Evolutionary conservation across 306 rosid genomes (phyloP).

Genomic region (Abrus pulchellus): DNA sequence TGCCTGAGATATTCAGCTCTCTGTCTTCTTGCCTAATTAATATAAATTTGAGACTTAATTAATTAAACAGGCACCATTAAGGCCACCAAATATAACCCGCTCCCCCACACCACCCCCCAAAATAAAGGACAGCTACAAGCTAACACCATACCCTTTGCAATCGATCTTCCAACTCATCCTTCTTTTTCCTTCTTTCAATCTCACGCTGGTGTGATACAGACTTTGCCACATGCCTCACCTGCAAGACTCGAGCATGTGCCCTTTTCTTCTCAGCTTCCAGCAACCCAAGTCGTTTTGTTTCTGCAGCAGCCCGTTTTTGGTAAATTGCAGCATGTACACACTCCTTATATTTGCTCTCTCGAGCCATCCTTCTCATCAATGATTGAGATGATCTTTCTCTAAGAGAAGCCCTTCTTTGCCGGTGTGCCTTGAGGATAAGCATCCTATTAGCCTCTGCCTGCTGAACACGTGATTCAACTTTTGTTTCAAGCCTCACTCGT

Average conservation of each 20-base stretch:
- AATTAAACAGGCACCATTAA: constrained; percentile 30
- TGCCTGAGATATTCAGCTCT: constrained; percentile 92
- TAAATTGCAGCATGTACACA: constrained; percentile 86
- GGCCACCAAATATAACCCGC: neutral
- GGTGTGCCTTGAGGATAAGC: constrained; percentile 80
- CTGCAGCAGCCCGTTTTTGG: constrained; percentile 92
- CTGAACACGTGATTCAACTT: constrained; percentile 87
- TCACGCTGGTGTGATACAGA: constrained; percentile 90
- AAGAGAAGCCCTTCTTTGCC: constrained; percentile 84
- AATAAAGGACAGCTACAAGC: constrained; percentile 18
- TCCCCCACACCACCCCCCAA: neutral
- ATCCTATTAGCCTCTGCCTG: constrained; percentile 91
- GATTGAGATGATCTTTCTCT: constrained; percentile 92
- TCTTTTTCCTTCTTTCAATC: constrained; percentile 82
- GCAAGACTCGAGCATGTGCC: constrained; percentile 79
- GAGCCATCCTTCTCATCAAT: constrained; percentile 75
- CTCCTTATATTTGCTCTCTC: constrained; percentile 92
- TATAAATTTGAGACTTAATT: constrained; percentile 28
- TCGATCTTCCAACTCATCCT: constrained; percentile 87
- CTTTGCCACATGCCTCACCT: constrained; percentile 79
- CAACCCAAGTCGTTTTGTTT: constrained; percentile 76
- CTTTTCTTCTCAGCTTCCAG: constrained; percentile 90
- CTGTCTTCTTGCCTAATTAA: constrained; percentile 79
- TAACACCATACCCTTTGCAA: constrained; percentile 77
- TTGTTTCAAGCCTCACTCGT: constrained; percentile 73